Percentiles rank a stretch among this genome's conserved stretches.
phyloP scores from a whole-genome alignment of 2,329 filamentous ascomycete genomes.

The Didymella pinodella region DNA sequence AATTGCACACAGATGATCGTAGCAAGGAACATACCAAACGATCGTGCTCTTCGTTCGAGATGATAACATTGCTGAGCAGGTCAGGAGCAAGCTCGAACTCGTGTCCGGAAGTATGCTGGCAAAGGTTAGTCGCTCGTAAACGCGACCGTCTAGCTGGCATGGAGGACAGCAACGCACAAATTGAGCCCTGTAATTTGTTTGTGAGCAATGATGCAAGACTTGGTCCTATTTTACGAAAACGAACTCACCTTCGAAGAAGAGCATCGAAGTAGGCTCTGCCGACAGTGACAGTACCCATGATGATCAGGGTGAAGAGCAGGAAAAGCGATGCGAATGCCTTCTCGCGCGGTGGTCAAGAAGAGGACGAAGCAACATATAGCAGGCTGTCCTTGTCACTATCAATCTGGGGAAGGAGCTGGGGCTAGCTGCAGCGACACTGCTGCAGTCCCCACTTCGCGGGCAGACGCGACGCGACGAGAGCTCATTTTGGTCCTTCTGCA shows the following conservation, averaged over 20 bases:
- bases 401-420: conserved; percentile 25
- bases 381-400: conserved; percentile 8
- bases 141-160: background rate
- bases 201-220: conserved; percentile 31
- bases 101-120: conserved; percentile 52
- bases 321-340: conserved; percentile 17
- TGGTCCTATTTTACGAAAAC: too few relatives aligned
- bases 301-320: conserved; percentile 24
- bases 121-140: conserved; percentile 15
- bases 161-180: conserved; percentile 54
- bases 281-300: conserved; percentile 62
- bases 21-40: conserved; percentile 58
- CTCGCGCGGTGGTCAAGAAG: conserved; percentile 16
- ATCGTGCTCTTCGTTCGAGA: conserved; percentile 69
- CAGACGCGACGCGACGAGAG: conserved; percentile 8
- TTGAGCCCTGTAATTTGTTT: conserved; percentile 52
- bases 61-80: conserved; percentile 57
- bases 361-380: conserved; percentile 9
- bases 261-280: conserved; percentile 69
- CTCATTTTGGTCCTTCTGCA: background rate
- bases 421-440: conserved; percentile 25
- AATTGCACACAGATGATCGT: background rate
- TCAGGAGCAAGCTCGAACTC: conserved; percentile 50
- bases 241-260: conserved; percentile 66
- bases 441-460: conserved; percentile 9